These are phyloP conservation scores for Xenoacremonium recifei DNA, from an alignment of 2,329 filamentous ascomycete species.

Conservation along the genomic window DNA sequence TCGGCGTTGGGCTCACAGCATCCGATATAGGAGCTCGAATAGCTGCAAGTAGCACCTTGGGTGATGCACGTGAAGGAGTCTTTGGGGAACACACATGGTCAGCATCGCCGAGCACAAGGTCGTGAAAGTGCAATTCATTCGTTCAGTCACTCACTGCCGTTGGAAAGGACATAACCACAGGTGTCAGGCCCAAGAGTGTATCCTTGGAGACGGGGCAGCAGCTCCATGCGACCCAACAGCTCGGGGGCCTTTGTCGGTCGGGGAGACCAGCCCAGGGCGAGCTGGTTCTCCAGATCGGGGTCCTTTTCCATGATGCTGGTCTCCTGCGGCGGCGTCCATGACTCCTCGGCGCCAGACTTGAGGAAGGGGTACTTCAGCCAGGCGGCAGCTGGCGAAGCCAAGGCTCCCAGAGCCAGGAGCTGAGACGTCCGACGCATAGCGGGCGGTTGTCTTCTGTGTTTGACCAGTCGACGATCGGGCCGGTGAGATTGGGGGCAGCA, in stretches of 20 bases:
- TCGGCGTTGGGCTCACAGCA: conserved; percentile 29
- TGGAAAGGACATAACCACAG: conserved; percentile 28
- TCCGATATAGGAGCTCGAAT: conserved; percentile 25
- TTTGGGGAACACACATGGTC: conserved; percentile 5
- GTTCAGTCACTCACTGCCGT: conserved; percentile 32
- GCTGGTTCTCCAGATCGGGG: conserved; percentile 15
- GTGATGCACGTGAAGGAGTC: conserved; percentile 30
- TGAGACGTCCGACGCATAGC: conserved; percentile 18
- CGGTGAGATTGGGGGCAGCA: no score
- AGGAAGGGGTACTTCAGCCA: conserved; percentile 19
- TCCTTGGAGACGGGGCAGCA: conserved; percentile 26
- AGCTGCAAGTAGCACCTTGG: conserved; percentile 24
- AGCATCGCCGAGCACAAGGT: no score
- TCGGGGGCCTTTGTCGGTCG: conserved; percentile 29
- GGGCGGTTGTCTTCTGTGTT: not conserved
- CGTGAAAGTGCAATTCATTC: no score
- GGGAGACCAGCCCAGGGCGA: conserved; percentile 31
- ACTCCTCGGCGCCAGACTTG: conserved; percentile 19
- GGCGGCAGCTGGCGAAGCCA: conserved; percentile 21
- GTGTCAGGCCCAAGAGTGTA: conserved; percentile 27
- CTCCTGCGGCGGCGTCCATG: conserved; percentile 30
- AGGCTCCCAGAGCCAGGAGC: conserved; percentile 23
- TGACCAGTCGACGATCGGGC: no score
- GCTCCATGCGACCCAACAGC: conserved; percentile 27
- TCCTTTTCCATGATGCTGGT: conserved; percentile 16